Base-by-base conservation (phyloP, 1,139 yeast species). In the Magnusiomyces tetraspermus region DNA sequence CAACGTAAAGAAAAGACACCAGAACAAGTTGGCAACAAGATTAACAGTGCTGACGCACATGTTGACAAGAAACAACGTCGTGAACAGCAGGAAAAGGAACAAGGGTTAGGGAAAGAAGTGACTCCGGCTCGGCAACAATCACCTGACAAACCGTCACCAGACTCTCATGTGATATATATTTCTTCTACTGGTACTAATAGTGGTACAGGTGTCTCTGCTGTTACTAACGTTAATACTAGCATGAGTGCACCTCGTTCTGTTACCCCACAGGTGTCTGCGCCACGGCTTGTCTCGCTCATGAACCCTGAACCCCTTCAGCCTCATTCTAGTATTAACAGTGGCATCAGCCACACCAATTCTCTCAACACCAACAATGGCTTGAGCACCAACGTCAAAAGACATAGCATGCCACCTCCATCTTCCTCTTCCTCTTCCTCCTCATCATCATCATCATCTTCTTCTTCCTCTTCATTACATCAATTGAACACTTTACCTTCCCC, bases 341-440 rank as follows among this genome's bases (percentile, higher is more conserved):
- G 36, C 36, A 4, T 5, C 40, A 36, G 17, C 40, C 15, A 36
- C 40, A 5, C 15, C 3, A 5, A 3, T 13, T 36, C 40, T 6
- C n/a, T 36, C 40, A 36, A 21, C 11, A 17, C 11, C 15, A 13
- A n/a, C 40, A 5, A 36, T 17, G 17, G 11, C 40, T 36, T 13
- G 40, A n/a, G 15, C 40, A 36, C 11, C 15, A 36, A 10, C 50
- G 40, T 38, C n/a, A 31, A 28, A 45, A 47, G 4, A 17, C 51
- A 2, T 41, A 46, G 6, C 41, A 42, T 1, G n/a, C n/a, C 45
- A 17, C 45, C 38, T 4, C 26, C 26, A 5, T 8, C 45, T 6
- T 24, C 30, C n/a, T 41, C 45, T 22, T 17, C 26, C 19, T 41
- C 45, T 41, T 41, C 45, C 45, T 21, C 45, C 30, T 15, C 45